Percentiles rank a stretch among this genome's conserved stretches.
Conservation (phyloP, 148 eudicot genomes). For the Nepenthes mirabilis region DNA sequence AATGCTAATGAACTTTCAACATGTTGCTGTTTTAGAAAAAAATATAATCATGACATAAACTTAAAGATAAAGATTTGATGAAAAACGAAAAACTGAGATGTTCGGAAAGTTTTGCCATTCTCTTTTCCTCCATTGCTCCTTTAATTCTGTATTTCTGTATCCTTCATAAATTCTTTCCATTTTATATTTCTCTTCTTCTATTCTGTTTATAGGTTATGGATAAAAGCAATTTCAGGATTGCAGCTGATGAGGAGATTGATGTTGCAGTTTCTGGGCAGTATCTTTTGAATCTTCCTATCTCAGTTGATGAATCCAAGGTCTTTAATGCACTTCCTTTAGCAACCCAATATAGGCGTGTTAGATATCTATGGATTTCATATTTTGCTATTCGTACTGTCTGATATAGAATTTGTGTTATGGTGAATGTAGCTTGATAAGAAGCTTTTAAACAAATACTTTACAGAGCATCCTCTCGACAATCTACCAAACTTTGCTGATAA, state of each 20-base stretch:
- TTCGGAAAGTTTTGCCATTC: too few relatives aligned
- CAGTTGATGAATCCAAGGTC: slow-evolving; percentile 91
- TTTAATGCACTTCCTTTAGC: slow-evolving; percentile 1
- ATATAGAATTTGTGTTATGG: slow-evolving; percentile 2
- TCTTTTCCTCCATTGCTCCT: too few relatives aligned
- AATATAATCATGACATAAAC: too few relatives aligned
- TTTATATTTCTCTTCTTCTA: not conserved
- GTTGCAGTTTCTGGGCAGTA: slow-evolving; percentile 90
- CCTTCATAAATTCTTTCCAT: not conserved
- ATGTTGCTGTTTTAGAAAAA: too few relatives aligned
- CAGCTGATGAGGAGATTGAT: slow-evolving; percentile 71
- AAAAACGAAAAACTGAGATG: too few relatives aligned
- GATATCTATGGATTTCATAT: not conserved
- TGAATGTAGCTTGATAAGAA: slow-evolving; percentile 65
- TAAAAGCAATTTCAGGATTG: slow-evolving; percentile 89
- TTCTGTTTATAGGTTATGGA: slow-evolving; percentile 55
- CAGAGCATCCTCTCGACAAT: slow-evolving; percentile 52
- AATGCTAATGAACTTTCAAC: too few relatives aligned
- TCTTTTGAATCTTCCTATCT: slow-evolving; percentile 84
- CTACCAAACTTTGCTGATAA: slow-evolving; percentile 87
- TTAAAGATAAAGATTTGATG: too few relatives aligned
- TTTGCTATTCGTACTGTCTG: slow-evolving; percentile 3
- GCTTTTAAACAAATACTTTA: slow-evolving; percentile 62
- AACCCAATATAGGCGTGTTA: not conserved
- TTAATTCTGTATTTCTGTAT: not conserved